Percentiles rank a stretch among this genome's conserved stretches.
These are phyloP conservation scores for Cochlearia excelsa DNA, from an alignment of 345 rosid species.

Conservation along the genomic window DNA sequence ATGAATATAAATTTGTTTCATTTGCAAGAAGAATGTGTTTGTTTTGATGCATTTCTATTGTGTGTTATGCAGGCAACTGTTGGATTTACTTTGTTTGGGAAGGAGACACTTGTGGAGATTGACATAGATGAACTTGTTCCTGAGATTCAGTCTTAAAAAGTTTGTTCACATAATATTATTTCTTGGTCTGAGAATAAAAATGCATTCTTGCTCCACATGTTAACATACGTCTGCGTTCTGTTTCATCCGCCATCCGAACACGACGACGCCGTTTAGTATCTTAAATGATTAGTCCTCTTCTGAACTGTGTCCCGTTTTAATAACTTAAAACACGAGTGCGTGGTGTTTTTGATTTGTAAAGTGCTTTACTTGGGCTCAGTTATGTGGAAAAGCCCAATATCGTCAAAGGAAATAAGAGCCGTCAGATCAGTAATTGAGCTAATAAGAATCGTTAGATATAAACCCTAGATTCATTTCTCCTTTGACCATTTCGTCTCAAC, in stretches of 20 bases:
- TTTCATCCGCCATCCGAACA: too few relatives aligned
- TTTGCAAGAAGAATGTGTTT: constrained; percentile 4
- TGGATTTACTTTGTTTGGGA: constrained; percentile 73
- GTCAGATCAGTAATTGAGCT: neutral
- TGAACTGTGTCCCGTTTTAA: too few relatives aligned
- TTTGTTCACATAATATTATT: constrained; percentile 5
- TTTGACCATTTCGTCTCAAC: neutral
- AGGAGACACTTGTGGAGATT: constrained; percentile 76
- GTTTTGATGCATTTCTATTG: neutral
- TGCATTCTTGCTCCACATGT: too few relatives aligned
- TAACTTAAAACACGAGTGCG: too few relatives aligned
- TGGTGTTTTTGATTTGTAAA: too few relatives aligned
- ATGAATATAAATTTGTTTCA: neutral
- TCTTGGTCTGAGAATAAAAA: constrained; percentile 12
- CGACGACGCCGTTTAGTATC: too few relatives aligned
- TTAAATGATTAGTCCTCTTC: neutral
- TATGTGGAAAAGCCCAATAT: constrained; percentile 10
- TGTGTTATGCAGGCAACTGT: constrained; percentile 74
- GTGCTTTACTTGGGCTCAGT: neutral
- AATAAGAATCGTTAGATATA: constrained; percentile 24
- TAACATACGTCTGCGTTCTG: too few relatives aligned
- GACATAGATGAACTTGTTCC: constrained; percentile 68
- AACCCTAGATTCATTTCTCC: constrained; percentile 9
- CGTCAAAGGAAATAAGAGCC: constrained; percentile 3
- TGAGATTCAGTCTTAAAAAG: constrained; percentile 40